Conservation (phyloP, 1,284 basidiomycete species). For the Ceratobasidium sp. region DNA sequence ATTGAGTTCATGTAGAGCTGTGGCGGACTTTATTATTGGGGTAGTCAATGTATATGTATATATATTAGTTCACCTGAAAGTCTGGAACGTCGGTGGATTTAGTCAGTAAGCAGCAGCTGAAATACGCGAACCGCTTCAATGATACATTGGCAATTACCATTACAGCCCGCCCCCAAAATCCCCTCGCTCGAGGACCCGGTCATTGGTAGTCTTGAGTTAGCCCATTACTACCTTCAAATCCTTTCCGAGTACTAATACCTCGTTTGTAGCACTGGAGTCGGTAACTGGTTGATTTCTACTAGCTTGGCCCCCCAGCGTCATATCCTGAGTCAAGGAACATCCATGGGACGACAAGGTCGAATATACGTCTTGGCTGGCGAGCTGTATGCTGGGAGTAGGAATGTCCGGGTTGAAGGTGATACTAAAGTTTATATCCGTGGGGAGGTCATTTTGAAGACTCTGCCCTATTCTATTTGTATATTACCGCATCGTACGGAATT, state of each 20-base stretch:
- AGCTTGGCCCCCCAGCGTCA: conserved; percentile 19
- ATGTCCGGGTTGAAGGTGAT: conserved; percentile 32
- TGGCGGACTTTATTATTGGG: too few relatives aligned
- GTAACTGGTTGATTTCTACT: conserved; percentile 32
- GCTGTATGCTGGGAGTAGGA: neutral
- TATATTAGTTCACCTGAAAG: too few relatives aligned
- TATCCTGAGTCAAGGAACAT: conserved; percentile 35
- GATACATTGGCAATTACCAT: too few relatives aligned
- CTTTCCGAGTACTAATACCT: neutral
- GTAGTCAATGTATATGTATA: too few relatives aligned
- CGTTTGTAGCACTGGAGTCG: conserved; percentile 22
- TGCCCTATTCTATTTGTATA: neutral
- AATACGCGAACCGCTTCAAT: too few relatives aligned
- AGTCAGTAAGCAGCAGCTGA: too few relatives aligned
- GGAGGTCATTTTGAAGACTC: conserved; percentile 7
- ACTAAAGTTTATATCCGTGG: conserved; percentile 26
- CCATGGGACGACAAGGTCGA: conserved; percentile 24
- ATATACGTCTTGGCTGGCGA: conserved; percentile 33
- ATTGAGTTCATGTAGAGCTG: too few relatives aligned
- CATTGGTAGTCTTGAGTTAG: conserved; percentile 29
- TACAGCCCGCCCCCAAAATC: conserved; percentile 8
- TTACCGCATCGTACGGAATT: too few relatives aligned
- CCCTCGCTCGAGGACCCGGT: conserved; percentile 26
- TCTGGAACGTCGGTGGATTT: too few relatives aligned
- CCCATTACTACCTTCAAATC: neutral